phyloP scores from a whole-genome alignment of 495 filamentous ascomycete genomes.

The Lindgomyces ingoldianus region DNA sequence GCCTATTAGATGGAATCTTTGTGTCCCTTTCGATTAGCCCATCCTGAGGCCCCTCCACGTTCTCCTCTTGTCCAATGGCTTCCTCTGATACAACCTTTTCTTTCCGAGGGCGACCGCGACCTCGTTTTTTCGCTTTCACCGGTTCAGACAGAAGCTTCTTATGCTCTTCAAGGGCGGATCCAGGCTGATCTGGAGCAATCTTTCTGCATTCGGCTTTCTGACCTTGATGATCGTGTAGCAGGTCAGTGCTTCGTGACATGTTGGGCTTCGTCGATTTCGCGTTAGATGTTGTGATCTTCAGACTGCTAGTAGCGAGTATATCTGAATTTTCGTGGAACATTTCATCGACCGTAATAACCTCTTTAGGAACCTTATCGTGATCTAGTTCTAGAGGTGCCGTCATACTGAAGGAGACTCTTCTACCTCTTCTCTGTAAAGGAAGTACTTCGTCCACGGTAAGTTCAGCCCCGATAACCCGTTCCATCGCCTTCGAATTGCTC shows the following conservation, averaged over 20 bases:
- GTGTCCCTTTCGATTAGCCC: neutral
- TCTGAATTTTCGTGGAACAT: neutral
- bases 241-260: neutral
- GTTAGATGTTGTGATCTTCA: constrained; percentile 17
- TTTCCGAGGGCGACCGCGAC: constrained; percentile 33
- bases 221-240: neutral
- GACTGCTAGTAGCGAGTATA: neutral
- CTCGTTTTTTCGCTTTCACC: constrained; percentile 28
- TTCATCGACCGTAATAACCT: neutral
- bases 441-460: neutral
- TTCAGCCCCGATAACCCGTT: neutral
- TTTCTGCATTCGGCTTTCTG: constrained; percentile 26
- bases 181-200: constrained; percentile 22
- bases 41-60: neutral
- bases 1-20: neutral
- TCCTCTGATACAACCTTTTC: constrained; percentile 3
- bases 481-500: neutral
- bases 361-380: neutral
- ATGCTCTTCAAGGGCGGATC: neutral
- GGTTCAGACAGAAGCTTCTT: neutral
- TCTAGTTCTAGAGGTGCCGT: neutral
- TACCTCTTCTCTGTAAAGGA: neutral
- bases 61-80: neutral
- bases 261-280: neutral
- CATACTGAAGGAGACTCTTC: neutral